Evolutionary conservation across 139 green algal genomes (phyloP).

Genomic region (Chara braunii): DNA sequence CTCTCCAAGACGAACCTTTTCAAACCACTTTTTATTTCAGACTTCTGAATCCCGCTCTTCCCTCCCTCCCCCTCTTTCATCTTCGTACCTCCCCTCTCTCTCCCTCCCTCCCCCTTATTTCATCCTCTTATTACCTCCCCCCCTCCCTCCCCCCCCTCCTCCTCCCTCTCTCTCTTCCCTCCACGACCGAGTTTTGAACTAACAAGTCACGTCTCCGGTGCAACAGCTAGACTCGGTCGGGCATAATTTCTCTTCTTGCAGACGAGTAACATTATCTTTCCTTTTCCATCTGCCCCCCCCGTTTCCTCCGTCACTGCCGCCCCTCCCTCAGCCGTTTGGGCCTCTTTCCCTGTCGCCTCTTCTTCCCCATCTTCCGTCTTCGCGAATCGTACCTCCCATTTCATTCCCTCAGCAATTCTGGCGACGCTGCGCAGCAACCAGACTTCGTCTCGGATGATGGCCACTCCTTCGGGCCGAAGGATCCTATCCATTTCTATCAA

Average conservation of each 20-base stretch:
- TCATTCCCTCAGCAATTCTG: not conserved
- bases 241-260: no score
- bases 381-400: not conserved
- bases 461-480: slow-evolving; percentile 13
- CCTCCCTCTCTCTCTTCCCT: not conserved
- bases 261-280: no score
- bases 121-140: not conserved
- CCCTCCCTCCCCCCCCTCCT: not conserved
- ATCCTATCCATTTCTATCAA: slow-evolving; percentile 24
- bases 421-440: not conserved
- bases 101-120: not conserved
- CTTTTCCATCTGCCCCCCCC: not conserved
- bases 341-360: no score
- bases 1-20: no score
- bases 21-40: no score
- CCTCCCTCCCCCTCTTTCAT: not conserved
- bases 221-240: no score
- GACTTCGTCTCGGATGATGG: slow-evolving; percentile 5
- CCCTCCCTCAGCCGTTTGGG: not conserved
- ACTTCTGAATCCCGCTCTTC: slow-evolving; percentile 2
- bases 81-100: not conserved
- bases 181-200: no score
- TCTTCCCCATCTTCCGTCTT: not conserved
- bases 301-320: not conserved
- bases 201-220: no score